phyloP scores from a whole-genome alignment of 129 eudicot genomes.

The Erigeron canadensis region DNA sequence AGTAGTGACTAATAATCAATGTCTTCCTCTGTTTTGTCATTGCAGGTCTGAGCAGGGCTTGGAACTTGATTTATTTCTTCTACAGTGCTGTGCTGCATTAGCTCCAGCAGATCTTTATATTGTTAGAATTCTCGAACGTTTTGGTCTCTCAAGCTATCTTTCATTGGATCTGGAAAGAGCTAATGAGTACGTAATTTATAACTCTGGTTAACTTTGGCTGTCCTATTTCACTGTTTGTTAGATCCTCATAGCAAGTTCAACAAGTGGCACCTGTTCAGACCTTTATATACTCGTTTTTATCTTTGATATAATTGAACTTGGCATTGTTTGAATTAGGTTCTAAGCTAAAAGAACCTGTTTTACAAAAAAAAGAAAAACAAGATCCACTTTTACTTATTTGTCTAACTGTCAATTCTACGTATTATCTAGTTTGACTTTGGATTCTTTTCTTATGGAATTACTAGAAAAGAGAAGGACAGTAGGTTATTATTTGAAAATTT shows the following conservation, averaged over 20 bases:
- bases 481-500: neutral
- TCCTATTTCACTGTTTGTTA: neutral
- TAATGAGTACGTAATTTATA: conserved; percentile 66
- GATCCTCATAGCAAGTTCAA: neutral
- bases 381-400: neutral
- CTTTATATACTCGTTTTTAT: neutral
- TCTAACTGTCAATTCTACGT: neutral
- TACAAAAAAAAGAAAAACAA: neutral
- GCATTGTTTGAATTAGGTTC: neutral
- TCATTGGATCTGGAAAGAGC: conserved; percentile 67
- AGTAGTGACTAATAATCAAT: neutral
- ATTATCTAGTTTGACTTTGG: neutral
- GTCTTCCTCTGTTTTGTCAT: conserved; percentile 1
- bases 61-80: conserved; percentile 91
- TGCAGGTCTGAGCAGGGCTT: conserved; percentile 94
- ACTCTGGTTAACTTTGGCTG: neutral
- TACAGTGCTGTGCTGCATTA: conserved; percentile 97
- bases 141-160: conserved; percentile 68
- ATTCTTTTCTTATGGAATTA: neutral
- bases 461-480: neutral
- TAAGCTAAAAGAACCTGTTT: neutral
- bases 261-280: neutral
- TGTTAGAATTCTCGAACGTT: conserved; percentile 74
- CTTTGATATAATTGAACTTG: neutral
- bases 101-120: conserved; percentile 92